Percentiles rank a stretch among this genome's conserved stretches.
phyloP scores from a whole-genome alignment of 2,329 filamentous ascomycete species.

The Neofusicoccum laricinum region DNA sequence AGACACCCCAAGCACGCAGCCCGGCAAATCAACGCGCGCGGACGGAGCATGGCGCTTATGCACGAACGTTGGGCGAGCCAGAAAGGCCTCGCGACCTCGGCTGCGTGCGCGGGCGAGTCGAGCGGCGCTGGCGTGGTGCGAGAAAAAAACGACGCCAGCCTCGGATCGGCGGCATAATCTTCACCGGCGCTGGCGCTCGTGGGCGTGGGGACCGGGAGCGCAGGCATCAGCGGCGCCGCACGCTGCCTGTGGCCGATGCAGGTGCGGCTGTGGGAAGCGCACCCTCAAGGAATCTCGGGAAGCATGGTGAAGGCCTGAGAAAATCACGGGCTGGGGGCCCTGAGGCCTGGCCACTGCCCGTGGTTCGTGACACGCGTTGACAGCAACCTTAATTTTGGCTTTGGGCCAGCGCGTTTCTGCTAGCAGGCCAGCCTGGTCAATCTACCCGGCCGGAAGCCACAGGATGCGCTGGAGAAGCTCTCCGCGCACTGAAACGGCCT shows the following conservation, averaged over 20 bases:
- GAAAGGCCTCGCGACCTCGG: neutral
- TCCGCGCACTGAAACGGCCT: constrained; percentile 1
- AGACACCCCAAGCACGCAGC: constrained; percentile 2
- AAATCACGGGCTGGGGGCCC: constrained; percentile 14
- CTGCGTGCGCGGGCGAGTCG: neutral
- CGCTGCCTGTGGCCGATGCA: constrained; percentile 1
- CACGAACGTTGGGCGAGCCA: constrained; percentile 8
- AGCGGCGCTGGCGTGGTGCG: neutral
- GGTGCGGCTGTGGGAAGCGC: constrained; percentile 12
- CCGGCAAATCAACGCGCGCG: constrained; percentile 14
- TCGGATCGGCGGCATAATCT: constrained; percentile 18
- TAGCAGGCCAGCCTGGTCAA: constrained; percentile 8
- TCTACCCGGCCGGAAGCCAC: neutral
- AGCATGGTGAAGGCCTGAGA: constrained; percentile 19
- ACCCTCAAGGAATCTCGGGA: constrained; percentile 21
- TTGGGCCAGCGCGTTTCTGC: constrained; percentile 4
- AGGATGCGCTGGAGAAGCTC: neutral
- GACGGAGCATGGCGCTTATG: constrained; percentile 15
- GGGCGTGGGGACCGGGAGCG: constrained; percentile 5
- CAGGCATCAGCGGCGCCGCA: constrained; percentile 4
- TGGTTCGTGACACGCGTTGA: constrained; percentile 17
- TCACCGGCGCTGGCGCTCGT: constrained; percentile 2
- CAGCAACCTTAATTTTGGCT: constrained; percentile 19
- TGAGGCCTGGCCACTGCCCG: constrained; percentile 11
- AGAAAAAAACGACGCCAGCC: neutral